phyloP scores from a whole-genome alignment of 1,139 yeast genomes.

The Meyerozyma smithsonii region DNA sequence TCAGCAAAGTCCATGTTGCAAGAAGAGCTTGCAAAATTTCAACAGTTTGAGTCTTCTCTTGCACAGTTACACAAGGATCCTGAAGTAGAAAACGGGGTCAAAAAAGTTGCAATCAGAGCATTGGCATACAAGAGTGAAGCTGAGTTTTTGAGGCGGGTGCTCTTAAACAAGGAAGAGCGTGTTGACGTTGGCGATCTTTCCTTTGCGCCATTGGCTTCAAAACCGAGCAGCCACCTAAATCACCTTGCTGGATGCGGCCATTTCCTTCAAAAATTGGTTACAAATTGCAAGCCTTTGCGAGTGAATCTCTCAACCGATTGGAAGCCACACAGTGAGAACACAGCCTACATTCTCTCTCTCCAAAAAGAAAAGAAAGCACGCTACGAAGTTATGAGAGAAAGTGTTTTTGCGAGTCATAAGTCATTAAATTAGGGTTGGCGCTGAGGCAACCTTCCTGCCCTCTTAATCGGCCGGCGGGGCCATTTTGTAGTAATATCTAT shows the following conservation, averaged over 20 bases:
- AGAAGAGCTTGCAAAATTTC: neutral
- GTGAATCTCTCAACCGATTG: neutral
- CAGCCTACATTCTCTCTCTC: neutral
- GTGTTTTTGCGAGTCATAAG: neutral
- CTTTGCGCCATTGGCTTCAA: neutral
- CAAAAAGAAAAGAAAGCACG: neutral
- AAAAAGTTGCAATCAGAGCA: neutral
- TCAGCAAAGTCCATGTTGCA: neutral
- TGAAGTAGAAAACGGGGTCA: neutral
- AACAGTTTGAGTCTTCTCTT: neutral
- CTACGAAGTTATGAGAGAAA: slow-evolving; percentile 1
- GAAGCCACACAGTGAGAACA: neutral
- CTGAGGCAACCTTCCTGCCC: slow-evolving; percentile 9
- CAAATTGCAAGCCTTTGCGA: neutral
- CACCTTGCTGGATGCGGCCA: neutral
- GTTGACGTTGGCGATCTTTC: neutral
- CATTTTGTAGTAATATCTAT: slow-evolving; percentile 77
- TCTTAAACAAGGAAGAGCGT: neutral
- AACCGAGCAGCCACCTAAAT: neutral
- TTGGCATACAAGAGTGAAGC: neutral
- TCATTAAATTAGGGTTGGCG: neutral
- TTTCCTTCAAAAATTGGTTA: neutral
- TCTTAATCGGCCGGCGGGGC: too few species aligned
- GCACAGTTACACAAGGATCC: neutral
- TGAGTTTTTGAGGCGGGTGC: neutral